Percentiles rank a stretch among this genome's conserved stretches.
Evolutionary conservation across 2,329 filamentous ascomycete genomes (phyloP).

Genomic region (Teratosphaeria gauchensis): DNA sequence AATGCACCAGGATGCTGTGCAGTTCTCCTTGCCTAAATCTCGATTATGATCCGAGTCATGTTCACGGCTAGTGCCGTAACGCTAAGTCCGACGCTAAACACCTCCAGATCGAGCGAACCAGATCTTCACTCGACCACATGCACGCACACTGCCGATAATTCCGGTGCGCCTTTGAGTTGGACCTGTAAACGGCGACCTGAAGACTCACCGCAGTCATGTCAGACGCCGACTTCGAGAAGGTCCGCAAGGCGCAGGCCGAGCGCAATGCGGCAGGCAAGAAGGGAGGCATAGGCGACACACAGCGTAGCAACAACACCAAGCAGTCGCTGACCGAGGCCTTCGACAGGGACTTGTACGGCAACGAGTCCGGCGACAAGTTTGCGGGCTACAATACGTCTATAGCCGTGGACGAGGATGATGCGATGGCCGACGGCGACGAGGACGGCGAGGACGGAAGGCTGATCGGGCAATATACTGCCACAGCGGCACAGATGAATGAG

Average conservation of each 20-base stretch:
- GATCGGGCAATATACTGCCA: constrained; percentile 92
- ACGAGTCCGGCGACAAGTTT: constrained; percentile 64
- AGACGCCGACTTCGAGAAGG: constrained; percentile 72
- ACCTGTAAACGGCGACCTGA: neutral
- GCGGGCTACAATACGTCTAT: constrained; percentile 87
- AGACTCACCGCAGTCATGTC: constrained; percentile 18
- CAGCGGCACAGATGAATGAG: constrained; percentile 84
- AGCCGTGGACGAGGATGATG: constrained; percentile 67
- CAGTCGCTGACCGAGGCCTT: constrained; percentile 82
- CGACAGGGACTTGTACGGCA: constrained; percentile 81
- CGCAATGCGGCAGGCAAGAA: constrained; percentile 68
- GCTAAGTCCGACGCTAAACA: neutral
- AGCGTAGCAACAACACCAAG: constrained; percentile 75
- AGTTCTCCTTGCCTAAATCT: too few species aligned
- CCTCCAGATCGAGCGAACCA: neutral
- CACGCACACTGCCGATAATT: neutral
- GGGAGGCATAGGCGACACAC: constrained; percentile 67
- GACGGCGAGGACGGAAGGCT: constrained; percentile 56
- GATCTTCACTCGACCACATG: neutral
- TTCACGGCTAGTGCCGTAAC: neutral
- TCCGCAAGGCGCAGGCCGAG: constrained; percentile 84
- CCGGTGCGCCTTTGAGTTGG: neutral
- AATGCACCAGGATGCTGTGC: neutral
- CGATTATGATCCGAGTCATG: neutral
- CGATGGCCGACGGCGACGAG: constrained; percentile 65